Evolutionary conservation across 768 basidiomycete genomes (phyloP), one percentile per base, ranked within the genome.

Genomic region (Macrocybe gigantea): DNA sequence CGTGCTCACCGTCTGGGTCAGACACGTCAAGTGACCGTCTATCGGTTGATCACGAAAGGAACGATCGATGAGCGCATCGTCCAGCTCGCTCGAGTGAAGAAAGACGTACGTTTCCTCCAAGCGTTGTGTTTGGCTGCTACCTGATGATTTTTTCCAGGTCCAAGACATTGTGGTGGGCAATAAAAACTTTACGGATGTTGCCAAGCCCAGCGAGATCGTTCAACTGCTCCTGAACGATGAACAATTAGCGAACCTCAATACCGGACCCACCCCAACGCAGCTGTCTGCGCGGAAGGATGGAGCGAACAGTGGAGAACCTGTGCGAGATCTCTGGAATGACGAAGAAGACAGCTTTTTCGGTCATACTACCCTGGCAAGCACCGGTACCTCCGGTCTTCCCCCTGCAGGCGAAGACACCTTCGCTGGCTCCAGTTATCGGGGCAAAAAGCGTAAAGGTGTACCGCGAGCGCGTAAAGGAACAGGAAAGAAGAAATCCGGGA

Each of bases 151-250:
- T 50, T 33, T 47, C 14, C 49, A 94, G 92, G 94, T 98, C 5
- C 96, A 98, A 82, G 96, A 99, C 57, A 95, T 97, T 50, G 96
- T 99, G 45, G 96, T 99, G 6, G 96, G 96, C 45, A 94, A 90
- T 69, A 97, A 96, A 67, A 92, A 82, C 52, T 84, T 96, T 62
- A 91, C 88, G 1, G 93, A 96, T 53, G 88, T 88, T 45, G 82
- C 92, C 13, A 94, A 93, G 63, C 91, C 93, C 29, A 94, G 91
- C 68, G 96, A 99, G 64, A 96, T 99, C 47, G 95, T 95, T 11
- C 93, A 93, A 52, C 67, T 99, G 39, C 73, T 99, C 43, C 78
- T 99, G 58, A 94, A 93, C 59, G 94, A 97, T 57, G 93, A 96
- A 56, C 94, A 98, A 58, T 67, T 97, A 11, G 91, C 86, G 3